phyloP scores from a whole-genome alignment of 306 rosid genomes.

The Medicago arabica region DNA sequence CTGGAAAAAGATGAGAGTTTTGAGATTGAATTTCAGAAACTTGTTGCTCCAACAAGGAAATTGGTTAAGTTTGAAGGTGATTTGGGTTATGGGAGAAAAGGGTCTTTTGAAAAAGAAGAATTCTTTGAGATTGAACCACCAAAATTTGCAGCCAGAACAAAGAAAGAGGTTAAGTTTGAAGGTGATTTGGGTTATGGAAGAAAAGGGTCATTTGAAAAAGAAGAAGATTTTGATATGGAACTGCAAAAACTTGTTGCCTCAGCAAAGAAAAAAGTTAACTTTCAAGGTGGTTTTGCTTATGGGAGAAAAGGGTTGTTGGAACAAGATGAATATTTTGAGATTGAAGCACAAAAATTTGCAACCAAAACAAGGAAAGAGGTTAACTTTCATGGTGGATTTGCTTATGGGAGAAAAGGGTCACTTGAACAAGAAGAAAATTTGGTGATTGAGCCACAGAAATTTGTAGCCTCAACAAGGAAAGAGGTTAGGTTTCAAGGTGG shows the following conservation, averaged over 20 bases:
- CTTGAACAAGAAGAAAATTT: background rate
- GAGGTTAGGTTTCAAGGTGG: constrained; percentile 61
- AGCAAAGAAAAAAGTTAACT: constrained; percentile 47
- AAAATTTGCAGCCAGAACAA: background rate
- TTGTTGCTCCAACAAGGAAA: constrained; percentile 56
- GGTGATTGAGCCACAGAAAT: constrained; percentile 26
- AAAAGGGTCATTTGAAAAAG: background rate
- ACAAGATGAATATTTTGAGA: constrained; percentile 35
- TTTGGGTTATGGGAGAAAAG: background rate
- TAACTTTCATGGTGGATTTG: background rate
- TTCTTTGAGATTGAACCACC: constrained; percentile 9
- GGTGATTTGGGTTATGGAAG: background rate
- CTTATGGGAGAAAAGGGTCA: background rate
- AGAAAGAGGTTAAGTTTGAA: background rate
- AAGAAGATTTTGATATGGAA: constrained; percentile 32
- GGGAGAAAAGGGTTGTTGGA: background rate
- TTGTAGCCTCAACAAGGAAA: constrained; percentile 58
- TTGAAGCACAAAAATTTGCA: background rate
- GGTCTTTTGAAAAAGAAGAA: constrained; percentile 13
- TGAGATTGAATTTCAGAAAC: constrained; percentile 28
- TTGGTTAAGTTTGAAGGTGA: background rate
- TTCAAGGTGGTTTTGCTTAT: background rate
- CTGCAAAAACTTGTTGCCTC: constrained; percentile 38
- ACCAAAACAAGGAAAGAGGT: background rate
- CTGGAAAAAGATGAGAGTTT: background rate